Evolutionary conservation across 441 rosid species (phyloP), one percentile per base, ranked within the genome.

Genomic region (Pelargonium citronellum): DNA sequence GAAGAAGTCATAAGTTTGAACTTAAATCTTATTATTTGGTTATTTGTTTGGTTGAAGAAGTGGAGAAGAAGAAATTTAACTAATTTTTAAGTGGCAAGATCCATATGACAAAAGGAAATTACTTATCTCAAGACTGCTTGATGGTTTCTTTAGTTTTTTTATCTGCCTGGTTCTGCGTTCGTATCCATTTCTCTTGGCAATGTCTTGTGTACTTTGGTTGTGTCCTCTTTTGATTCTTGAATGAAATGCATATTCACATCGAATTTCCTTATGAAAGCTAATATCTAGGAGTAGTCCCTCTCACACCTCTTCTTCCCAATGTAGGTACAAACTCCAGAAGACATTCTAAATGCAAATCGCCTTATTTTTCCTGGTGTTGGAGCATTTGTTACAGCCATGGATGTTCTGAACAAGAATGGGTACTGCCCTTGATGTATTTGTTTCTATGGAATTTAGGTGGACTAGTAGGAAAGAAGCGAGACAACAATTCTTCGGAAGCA

Each of bases 301-400:
- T 53, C 19, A 15, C 60, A 5, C 20, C 60, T 53, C 60, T 46
- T 69, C 71, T 66, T 75, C 63, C 17, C 69, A 55, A 57, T 73
- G 71, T 74, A 95, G 98, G 98, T 95, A 68, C 79, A 87, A 86
- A 82, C 87, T 34, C 91, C 98, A 1, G 84, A 81, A 46, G 96
- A 95, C 70, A 95, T 95, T 79, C 71, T 82, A 64, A 88, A 80
- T 73, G 98, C 97, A 13, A 75, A 85, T 22, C 88, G 93, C 15
- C 96, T 95, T 37, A 84, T 95, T 30, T 95, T 95, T 76, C 98
- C 97, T 0, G 98, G 98, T 6, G 97, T 95, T 5, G 99, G 98
- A 69, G 99, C 99, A 20, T 95, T 95, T 79, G 88, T 92, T 16
- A 79, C 96, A 0, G 97, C 97, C 44, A 92, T 95, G 95, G 97